These are phyloP conservation scores for Dipteronia sinensis DNA, from an alignment of 345 rosid species.

Conservation along the genomic window DNA sequence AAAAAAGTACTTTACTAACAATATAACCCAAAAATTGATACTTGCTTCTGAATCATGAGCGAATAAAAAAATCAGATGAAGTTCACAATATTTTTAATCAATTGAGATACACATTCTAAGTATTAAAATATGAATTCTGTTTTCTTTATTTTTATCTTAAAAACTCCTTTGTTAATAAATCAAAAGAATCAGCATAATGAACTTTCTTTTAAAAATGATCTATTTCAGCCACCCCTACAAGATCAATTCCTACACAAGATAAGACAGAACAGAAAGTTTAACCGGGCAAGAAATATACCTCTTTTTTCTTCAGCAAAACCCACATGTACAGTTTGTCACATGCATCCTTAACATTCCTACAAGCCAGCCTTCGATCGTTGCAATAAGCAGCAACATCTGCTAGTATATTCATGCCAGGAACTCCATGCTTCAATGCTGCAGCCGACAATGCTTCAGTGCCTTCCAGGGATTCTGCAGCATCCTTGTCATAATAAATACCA, in stretches of 20 bases:
- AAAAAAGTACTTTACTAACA: too few relatives aligned
- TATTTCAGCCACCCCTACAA: not conserved
- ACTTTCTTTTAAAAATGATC: not conserved
- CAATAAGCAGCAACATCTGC: conserved; percentile 63
- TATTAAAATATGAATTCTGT: not conserved
- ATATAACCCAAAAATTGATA: too few relatives aligned
- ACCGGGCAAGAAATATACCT: conserved; percentile 39
- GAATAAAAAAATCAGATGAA: not conserved
- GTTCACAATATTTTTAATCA: not conserved
- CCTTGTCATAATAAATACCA: conserved; percentile 56
- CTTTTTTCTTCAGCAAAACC: conserved; percentile 68
- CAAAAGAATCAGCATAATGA: not conserved
- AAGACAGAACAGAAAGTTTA: not conserved
- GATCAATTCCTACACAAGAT: not conserved
- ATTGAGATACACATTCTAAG: not conserved
- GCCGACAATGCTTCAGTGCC: conserved; percentile 57
- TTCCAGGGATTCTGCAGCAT: conserved; percentile 58
- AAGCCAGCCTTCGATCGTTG: conserved; percentile 68
- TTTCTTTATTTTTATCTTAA: not conserved
- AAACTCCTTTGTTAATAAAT: not conserved
- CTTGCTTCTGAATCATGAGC: too few relatives aligned
- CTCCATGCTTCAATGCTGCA: conserved; percentile 62
- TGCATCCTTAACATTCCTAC: conserved; percentile 75
- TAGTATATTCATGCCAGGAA: conserved; percentile 54
- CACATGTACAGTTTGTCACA: conserved; percentile 84